Evolutionary conservation across 2,329 filamentous ascomycete genomes (phyloP).

Genomic region (Diaporthe eres): DNA sequence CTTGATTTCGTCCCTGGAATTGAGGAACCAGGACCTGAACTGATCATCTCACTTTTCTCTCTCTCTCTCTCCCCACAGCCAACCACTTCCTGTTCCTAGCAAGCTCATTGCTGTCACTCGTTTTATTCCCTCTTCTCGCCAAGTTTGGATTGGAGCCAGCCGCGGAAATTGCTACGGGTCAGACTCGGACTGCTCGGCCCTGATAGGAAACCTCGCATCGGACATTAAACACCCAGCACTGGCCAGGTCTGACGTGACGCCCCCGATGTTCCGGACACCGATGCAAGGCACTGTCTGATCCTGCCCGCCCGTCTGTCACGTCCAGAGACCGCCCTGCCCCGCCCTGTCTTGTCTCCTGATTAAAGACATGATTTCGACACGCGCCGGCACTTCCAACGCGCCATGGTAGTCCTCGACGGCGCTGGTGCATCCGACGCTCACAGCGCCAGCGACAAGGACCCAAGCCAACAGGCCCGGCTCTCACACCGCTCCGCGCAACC

Average conservation of each 20-base stretch:
- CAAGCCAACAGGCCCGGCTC: neutral
- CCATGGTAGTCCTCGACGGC: conserved; percentile 37
- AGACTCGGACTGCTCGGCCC: conserved; percentile 16
- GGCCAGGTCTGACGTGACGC: conserved; percentile 24
- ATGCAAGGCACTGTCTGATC: neutral
- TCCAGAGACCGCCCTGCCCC: neutral
- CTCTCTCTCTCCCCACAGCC: neutral
- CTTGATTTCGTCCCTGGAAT: conserved; percentile 7
- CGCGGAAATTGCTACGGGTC: conserved; percentile 20
- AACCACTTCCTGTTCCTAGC: neutral
- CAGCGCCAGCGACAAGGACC: conserved; percentile 35
- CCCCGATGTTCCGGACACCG: neutral
- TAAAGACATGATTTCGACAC: conserved; percentile 36
- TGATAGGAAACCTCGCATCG: neutral
- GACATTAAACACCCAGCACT: conserved; percentile 16
- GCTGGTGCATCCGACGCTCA: conserved; percentile 15
- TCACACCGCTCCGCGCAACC: conserved; percentile 14
- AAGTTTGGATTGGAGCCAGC: neutral
- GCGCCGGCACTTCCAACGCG: neutral
- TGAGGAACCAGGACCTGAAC: neutral
- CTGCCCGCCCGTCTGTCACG: neutral
- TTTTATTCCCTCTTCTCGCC: neutral
- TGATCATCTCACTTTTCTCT: neutral
- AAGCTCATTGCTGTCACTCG: conserved; percentile 13
- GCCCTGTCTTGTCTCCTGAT: neutral